phyloP scores from a whole-genome alignment of 148 eudicot species.

The Rhododendron mucronatum region DNA sequence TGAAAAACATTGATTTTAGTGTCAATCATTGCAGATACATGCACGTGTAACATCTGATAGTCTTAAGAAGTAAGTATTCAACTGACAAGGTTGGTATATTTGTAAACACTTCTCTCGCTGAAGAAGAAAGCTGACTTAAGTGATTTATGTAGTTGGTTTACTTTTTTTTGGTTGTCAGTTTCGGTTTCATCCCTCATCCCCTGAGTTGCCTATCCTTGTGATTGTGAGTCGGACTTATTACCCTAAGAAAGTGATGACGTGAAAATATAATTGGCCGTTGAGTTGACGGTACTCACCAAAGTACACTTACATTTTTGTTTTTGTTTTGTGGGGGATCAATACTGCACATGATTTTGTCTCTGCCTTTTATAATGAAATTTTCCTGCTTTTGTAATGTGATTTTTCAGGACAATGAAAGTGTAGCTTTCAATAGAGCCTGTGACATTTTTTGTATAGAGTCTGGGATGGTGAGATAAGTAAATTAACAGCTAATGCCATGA shows the following conservation, averaged over 20 bases:
- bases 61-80: background rate
- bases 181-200: background rate
- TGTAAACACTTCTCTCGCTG: background rate
- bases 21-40: background rate
- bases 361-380: background rate
- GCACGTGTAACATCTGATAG: background rate
- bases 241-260: background rate
- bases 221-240: background rate
- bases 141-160: background rate
- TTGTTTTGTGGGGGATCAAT: background rate
- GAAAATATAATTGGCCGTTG: background rate
- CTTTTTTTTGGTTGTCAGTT: background rate
- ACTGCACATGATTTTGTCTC: background rate
- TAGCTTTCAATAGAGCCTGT: conserved; percentile 46
- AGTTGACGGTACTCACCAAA: background rate
- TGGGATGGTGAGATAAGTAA: conserved; percentile 43
- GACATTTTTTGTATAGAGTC: conserved; percentile 44
- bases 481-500: conserved; percentile 7
- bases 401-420: conserved; percentile 55
- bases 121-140: background rate
- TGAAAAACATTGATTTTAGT: background rate
- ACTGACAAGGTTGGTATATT: background rate
- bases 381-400: background rate
- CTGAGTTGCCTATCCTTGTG: background rate
- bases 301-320: background rate